A percentile compares a stretch with the other conserved stretches of the same genome.
Conservation (phyloP, 768 basidiomycete species). For the Amanita polypyramis region DNA sequence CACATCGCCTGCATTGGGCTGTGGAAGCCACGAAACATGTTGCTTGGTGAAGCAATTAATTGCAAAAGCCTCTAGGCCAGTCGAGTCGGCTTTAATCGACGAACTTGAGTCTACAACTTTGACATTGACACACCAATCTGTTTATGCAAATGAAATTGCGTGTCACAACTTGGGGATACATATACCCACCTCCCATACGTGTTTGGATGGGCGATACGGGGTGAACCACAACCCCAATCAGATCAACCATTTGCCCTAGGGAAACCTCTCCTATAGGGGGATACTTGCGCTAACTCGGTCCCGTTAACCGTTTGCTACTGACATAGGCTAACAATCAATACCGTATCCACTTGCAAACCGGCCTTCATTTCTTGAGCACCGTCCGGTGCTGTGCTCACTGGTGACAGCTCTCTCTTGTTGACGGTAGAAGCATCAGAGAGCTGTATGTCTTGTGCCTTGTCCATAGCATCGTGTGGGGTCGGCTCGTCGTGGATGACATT, state of each 20-base stretch:
- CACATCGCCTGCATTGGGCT: constrained; percentile 35
- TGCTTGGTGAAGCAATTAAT: constrained; percentile 44
- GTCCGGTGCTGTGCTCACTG: not conserved
- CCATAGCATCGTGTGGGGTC: not conserved
- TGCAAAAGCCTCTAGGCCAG: constrained; percentile 16
- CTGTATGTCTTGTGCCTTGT: not conserved
- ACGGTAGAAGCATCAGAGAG: too few relatives aligned
- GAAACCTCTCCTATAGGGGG: constrained; percentile 12
- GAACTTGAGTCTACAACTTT: constrained; percentile 44
- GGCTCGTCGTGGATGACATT: not conserved
- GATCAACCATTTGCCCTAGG: constrained; percentile 9
- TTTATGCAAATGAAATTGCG: not conserved
- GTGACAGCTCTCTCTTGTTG: not conserved
- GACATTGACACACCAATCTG: constrained; percentile 39
- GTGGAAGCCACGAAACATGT: constrained; percentile 40
- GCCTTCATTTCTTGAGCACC: not conserved
- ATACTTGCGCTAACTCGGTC: not conserved
- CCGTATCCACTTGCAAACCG: not conserved
- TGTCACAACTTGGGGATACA: not conserved
- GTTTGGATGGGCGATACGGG: constrained; percentile 11
- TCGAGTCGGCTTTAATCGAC: constrained; percentile 17
- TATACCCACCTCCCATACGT: constrained; percentile 16
- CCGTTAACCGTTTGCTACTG: not conserved
- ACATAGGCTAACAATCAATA: not conserved
- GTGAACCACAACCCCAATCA: constrained; percentile 17